These are phyloP conservation scores for Claviceps digitariae DNA, from an alignment of 2,329 filamentous ascomycete genomes.

Conservation along the genomic window DNA sequence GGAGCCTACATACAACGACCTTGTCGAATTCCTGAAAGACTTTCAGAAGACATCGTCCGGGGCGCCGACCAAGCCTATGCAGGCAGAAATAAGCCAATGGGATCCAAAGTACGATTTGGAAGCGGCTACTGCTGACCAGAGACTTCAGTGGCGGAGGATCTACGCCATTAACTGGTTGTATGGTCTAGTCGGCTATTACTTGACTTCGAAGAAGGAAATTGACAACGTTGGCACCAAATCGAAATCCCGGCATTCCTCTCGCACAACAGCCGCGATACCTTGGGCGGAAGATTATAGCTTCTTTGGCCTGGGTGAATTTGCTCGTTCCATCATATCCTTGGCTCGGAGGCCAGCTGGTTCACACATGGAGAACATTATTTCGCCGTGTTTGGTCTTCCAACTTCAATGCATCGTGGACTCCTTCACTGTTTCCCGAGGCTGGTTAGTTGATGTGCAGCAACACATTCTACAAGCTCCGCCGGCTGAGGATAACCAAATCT, in stretches of 20 bases:
- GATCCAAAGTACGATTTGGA: slow-evolving; percentile 25
- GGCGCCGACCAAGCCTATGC: slow-evolving; percentile 31
- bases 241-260: not conserved
- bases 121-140: slow-evolving; percentile 22
- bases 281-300: slow-evolving; percentile 18
- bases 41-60: slow-evolving; percentile 30
- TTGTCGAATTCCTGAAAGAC: slow-evolving; percentile 31
- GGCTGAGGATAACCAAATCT: not conserved
- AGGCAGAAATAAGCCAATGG: slow-evolving; percentile 25
- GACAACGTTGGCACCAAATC: not conserved
- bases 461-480: not conserved
- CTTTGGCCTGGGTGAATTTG: slow-evolving; percentile 33
- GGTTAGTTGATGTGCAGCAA: slow-evolving; percentile 16
- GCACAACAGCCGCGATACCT: slow-evolving; percentile 7
- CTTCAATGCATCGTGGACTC: slow-evolving; percentile 37
- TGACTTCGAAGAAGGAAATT: slow-evolving; percentile 5
- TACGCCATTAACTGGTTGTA: slow-evolving; percentile 41
- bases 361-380: slow-evolving; percentile 25
- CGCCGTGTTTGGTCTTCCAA: slow-evolving; percentile 34
- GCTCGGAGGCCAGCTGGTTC: slow-evolving; percentile 29
- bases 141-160: slow-evolving; percentile 30
- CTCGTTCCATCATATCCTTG: slow-evolving; percentile 27
- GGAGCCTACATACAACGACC: slow-evolving; percentile 26
- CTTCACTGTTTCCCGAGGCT: slow-evolving; percentile 29
- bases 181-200: slow-evolving; percentile 34